Conservation (phyloP, 352 stramenopile genomes). For the Phytophthora pisi region DNA sequence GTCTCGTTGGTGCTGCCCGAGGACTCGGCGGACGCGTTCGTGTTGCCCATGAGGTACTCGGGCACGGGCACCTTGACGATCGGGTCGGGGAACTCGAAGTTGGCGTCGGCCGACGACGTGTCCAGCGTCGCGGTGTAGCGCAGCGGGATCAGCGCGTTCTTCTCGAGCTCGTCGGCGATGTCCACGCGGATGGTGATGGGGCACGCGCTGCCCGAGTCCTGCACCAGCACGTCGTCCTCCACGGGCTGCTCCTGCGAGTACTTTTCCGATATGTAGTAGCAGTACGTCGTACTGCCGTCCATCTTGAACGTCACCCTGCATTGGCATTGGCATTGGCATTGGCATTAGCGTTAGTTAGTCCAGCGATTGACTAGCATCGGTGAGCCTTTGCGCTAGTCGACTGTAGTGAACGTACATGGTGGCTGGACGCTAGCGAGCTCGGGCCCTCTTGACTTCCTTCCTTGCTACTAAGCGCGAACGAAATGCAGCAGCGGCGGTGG, state of each 20-base stretch:
- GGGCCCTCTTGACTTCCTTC: neutral
- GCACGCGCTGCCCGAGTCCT: slow-evolving; percentile 48
- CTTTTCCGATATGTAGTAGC: slow-evolving; percentile 74
- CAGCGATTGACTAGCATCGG: no score
- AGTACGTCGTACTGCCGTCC: slow-evolving; percentile 82
- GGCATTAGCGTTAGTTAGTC: no score
- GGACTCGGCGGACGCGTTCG: slow-evolving; percentile 27
- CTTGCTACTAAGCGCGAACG: neutral
- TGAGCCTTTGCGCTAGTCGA: no score
- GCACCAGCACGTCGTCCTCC: slow-evolving; percentile 49
- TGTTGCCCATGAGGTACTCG: slow-evolving; percentile 41
- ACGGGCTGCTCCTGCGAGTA: slow-evolving; percentile 57
- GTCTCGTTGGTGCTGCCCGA: slow-evolving; percentile 35
- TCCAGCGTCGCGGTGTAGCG: slow-evolving; percentile 72
- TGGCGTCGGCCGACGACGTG: slow-evolving; percentile 41
- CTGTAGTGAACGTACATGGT: slow-evolving; percentile 31
- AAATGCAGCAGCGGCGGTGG: neutral
- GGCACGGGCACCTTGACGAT: slow-evolving; percentile 53
- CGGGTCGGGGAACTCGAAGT: slow-evolving; percentile 64
- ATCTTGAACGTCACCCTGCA: slow-evolving; percentile 69
- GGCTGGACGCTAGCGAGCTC: slow-evolving; percentile 11
- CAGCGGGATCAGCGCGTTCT: slow-evolving; percentile 58
- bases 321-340: neutral
- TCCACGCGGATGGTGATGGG: slow-evolving; percentile 74
- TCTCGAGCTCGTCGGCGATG: slow-evolving; percentile 50